Evolutionary conservation across 805 yeast genomes (phyloP).

Genomic region (Cyberlindnera lachancei): DNA sequence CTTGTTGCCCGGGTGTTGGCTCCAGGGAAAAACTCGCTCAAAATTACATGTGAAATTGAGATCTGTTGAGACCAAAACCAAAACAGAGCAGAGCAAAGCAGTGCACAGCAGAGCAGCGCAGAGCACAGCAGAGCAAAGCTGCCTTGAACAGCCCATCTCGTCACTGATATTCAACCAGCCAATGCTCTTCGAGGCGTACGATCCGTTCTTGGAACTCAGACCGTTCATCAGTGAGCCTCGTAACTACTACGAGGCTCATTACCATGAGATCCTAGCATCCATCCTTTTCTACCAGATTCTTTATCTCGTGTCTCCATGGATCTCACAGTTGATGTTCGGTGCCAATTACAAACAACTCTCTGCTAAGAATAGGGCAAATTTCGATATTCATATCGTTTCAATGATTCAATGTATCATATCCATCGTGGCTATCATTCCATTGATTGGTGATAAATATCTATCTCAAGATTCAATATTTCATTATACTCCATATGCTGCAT

Average conservation of each 20-base stretch:
- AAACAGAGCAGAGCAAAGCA: no score
- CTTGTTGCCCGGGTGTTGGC: no score
- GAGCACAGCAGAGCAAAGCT: no score
- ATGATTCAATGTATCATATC: slow-evolving; percentile 76
- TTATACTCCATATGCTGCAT: slow-evolving; percentile 65
- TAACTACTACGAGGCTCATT: slow-evolving; percentile 43
- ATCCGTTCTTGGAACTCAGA: slow-evolving; percentile 16
- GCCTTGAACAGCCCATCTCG: no score
- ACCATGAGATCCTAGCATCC: slow-evolving; percentile 67
- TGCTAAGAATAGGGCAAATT: slow-evolving; percentile 52
- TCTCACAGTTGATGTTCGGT: slow-evolving; percentile 46
- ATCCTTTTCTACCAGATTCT: slow-evolving; percentile 52
- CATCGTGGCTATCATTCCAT: slow-evolving; percentile 50
- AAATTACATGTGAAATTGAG: no score
- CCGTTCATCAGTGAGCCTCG: slow-evolving; percentile 31
- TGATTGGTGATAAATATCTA: slow-evolving; percentile 50
- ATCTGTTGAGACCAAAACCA: no score
- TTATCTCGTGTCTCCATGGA: slow-evolving; percentile 42
- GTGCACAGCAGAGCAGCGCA: no score
- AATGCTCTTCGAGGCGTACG: slow-evolving; percentile 13
- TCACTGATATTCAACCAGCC: no score
- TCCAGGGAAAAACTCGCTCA: no score
- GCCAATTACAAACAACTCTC: slow-evolving; percentile 42
- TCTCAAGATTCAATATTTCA: slow-evolving; percentile 51
- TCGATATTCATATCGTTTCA: slow-evolving; percentile 87